phyloP scores from a whole-genome alignment of 2,329 filamentous ascomycete genomes.

The Alternaria viburni region DNA sequence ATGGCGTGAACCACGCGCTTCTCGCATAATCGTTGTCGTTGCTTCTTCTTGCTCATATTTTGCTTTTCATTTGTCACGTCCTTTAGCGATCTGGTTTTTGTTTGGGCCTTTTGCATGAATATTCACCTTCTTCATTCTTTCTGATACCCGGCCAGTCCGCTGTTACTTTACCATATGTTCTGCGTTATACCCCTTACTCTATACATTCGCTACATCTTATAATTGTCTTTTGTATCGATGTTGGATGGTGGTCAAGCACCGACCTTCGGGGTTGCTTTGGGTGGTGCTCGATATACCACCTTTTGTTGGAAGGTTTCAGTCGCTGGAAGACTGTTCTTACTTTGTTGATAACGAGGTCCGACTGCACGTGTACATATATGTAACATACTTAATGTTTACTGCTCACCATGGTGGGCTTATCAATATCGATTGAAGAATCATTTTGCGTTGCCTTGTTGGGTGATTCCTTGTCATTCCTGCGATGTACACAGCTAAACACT shows the following conservation, averaged over 20 bases:
- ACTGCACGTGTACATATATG: conserved; percentile 23
- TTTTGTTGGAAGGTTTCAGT: conserved; percentile 8
- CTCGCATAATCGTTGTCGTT: neutral
- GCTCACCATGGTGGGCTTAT: neutral
- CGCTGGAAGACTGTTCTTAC: conserved; percentile 14
- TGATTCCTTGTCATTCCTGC: neutral
- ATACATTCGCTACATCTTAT: conserved; percentile 13
- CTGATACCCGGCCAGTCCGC: conserved; percentile 34
- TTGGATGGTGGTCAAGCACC: neutral
- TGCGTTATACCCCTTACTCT: conserved; percentile 12
- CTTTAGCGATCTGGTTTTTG: conserved; percentile 17
- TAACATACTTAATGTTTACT: conserved; percentile 27
- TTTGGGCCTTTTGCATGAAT: conserved; percentile 17
- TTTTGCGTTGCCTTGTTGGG: neutral
- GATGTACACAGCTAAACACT: neutral
- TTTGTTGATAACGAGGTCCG: conserved; percentile 25
- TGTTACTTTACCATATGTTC: conserved; percentile 11
- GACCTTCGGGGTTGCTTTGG: neutral
- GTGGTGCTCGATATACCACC: conserved; percentile 17
- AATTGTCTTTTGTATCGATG: conserved; percentile 15
- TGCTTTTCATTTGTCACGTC: conserved; percentile 6
- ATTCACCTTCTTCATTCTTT: conserved; percentile 20
- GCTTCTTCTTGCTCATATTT: neutral
- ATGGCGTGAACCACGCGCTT: conserved; percentile 44
- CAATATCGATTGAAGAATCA: neutral